Conservation (phyloP, 1,284 basidiomycete genomes). For the Apiotrichum mycotoxinovorans region DNA sequence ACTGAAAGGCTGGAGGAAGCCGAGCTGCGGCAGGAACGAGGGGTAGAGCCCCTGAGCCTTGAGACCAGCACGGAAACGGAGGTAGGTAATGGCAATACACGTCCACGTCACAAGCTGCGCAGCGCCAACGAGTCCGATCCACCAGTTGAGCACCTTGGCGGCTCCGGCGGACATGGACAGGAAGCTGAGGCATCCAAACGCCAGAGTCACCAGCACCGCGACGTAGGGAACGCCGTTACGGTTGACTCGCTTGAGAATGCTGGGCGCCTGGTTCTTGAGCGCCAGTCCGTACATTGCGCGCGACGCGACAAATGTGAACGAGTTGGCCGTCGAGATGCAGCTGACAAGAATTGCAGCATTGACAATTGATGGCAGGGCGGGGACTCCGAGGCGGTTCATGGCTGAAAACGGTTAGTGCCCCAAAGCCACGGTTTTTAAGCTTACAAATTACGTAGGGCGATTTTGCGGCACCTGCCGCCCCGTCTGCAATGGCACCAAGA, state of each 20-base stretch:
- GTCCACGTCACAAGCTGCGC: conserved; percentile 29
- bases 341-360: conserved; percentile 41
- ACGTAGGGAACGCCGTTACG: conserved; percentile 24
- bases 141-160: conserved; percentile 33
- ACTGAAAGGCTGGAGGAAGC: conserved; percentile 24
- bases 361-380: conserved; percentile 43
- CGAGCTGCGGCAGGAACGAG: conserved; percentile 13
- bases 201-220: conserved; percentile 24
- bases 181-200: conserved; percentile 29
- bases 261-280: conserved; percentile 27
- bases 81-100: conserved; percentile 32
- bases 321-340: conserved; percentile 43
- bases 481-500: conserved; percentile 20
- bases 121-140: conserved; percentile 12
- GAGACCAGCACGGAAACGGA: conserved; percentile 32
- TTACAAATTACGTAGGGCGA: conserved; percentile 33
- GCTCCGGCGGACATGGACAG: conserved; percentile 22
- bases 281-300: conserved; percentile 32
- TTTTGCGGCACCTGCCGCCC: conserved; percentile 20
- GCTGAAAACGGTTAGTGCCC: conserved; percentile 10
- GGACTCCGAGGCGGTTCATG: conserved; percentile 44
- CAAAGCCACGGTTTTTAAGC: conserved; percentile 1
- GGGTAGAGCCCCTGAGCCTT: conserved; percentile 28
- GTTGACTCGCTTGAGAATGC: conserved; percentile 23
- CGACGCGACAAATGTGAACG: conserved; percentile 30